Evolutionary conservation across 106 monocot genomes (phyloP), one percentile per base, ranked within the genome.

Genomic region (Triglochin maritima): DNA sequence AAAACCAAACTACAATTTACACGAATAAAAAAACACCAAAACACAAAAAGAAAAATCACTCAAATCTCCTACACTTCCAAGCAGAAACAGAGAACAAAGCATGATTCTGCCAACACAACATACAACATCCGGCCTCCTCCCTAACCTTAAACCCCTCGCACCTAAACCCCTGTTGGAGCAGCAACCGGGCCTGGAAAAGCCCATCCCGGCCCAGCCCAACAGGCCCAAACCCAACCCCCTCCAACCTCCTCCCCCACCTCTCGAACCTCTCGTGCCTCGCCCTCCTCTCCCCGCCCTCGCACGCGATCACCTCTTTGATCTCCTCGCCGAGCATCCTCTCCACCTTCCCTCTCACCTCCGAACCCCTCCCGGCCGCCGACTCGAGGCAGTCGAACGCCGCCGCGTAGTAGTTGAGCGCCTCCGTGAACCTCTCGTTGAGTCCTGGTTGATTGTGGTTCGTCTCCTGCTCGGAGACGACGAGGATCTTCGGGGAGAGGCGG

Each of bases 361-460:
- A 62, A 1, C 56, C 69, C 42, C 49, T 72, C 60, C 65, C 72
- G 44, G 44, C 76, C 63, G 86, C 81, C 4, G 83, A 83, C 63
- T 95, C 90, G 55, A 95, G 71, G 68, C 87, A 87, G 49, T 95
- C 94, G 65, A 95, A 95, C 74, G 90, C n/a, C 41, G 90, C 78
- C 3, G 94, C 85, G 77, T 95, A 95, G 83, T 80, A 95, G 83
- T 95, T 76, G 44, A 95, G 63, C 9, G 94, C 87, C 68, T 95
- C 94, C 56, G 71, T 72, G 76, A 95, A 95, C 52, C 94, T 59
- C 64, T 87, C 90, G 12, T n/a, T 52, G 47, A 95, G 57, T 0
- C 72, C 43, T 5, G 73, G 17, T 2, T 74, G 75, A 49, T 90
- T 95, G 74, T 90, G 89, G 80, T 77, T 87, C 13, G 87, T 77